Evolutionary conservation across 805 yeast genomes (phyloP), one percentile per base, ranked within the genome.

Genomic region (Cyberlindnera saturnus): DNA sequence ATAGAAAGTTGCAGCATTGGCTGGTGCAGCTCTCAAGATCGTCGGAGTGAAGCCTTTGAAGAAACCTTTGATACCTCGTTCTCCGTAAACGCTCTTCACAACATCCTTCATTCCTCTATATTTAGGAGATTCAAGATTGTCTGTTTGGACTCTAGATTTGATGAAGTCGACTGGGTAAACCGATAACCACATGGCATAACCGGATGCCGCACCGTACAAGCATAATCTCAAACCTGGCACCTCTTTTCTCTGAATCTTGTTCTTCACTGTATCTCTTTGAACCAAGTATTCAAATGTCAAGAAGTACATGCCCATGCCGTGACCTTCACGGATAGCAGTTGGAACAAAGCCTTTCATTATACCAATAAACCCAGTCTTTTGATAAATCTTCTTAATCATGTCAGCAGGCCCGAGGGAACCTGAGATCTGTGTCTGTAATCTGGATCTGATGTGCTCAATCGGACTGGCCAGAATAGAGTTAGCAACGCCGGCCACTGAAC

Each of bases 21-120:
- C 99, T 1, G 99, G 99, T 3, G 96, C 96, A 39, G 99, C 98
- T 67, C 99, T 83, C 50, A 93, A 69, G 50, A 93, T 78, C 0
- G 98, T 90, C 32, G 99, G 97, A 16, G 79, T 65, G 60, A 95
- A 90, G 2, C 99, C 99, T 65, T 82, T 82, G 66, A 86, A 86
- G 58, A 93, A 85, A 0, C 96, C 96, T 49, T 71, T 71, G 20
- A 79, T 45, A 23, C 98, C 97, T 41, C 72, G 70, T n/a, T 72
- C 69, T 39, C 61, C 63, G 57, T 61, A 73, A 18, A 87, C 72
- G 44, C 73, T 70, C 44, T 61, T 71, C 15, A 77, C 66, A 23
- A 88, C 95, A 45, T 75, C 75, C n/a, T 73, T 36, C 32, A 85
- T 70, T 33, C 74, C 76, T 42, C 65, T 75, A 63, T 75, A 87